Percentiles rank a stretch among this genome's conserved stretches.
phyloP scores from a whole-genome alignment of 306 rosid species.

The Prunus campanulata region DNA sequence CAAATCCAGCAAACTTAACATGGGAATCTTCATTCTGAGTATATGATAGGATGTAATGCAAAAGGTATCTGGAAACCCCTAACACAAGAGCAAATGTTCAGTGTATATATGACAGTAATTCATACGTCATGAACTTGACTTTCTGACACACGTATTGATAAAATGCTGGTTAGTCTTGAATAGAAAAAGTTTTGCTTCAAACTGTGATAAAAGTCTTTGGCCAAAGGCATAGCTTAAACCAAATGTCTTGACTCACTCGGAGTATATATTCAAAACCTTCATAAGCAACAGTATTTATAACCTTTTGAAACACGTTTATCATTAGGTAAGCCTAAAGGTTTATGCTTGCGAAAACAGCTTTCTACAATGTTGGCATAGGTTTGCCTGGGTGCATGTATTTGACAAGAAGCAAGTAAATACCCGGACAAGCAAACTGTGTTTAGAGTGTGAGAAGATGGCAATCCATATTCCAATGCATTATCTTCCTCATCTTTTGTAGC shows the following conservation, averaged over 20 bases:
- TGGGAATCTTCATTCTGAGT: constrained; percentile 52
- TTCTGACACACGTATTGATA: background rate
- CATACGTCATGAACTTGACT: background rate
- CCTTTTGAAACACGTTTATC: background rate
- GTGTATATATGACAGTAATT: constrained; percentile 11
- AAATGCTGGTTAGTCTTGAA: background rate
- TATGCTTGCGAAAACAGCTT: background rate
- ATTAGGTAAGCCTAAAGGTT: background rate
- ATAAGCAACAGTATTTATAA: background rate
- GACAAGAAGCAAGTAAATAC: constrained; percentile 40
- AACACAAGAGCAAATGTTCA: constrained; percentile 32
- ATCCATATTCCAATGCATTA: constrained; percentile 90
- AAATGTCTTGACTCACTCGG: background rate
- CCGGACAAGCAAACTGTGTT: constrained; percentile 96
- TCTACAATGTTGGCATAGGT: constrained; percentile 2
- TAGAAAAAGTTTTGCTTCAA: background rate
- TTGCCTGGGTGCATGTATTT: background rate
- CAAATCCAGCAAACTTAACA: constrained; percentile 48
- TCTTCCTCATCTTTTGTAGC: constrained; percentile 93
- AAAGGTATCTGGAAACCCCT: constrained; percentile 63
- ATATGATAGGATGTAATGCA: constrained; percentile 67
- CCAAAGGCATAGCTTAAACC: background rate
- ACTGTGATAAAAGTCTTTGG: background rate
- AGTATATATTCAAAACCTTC: background rate
- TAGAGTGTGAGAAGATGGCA: constrained; percentile 96